Evolutionary conservation across 495 filamentous ascomycete genomes (phyloP).

Genomic region (Annulohypoxylon stygium): DNA sequence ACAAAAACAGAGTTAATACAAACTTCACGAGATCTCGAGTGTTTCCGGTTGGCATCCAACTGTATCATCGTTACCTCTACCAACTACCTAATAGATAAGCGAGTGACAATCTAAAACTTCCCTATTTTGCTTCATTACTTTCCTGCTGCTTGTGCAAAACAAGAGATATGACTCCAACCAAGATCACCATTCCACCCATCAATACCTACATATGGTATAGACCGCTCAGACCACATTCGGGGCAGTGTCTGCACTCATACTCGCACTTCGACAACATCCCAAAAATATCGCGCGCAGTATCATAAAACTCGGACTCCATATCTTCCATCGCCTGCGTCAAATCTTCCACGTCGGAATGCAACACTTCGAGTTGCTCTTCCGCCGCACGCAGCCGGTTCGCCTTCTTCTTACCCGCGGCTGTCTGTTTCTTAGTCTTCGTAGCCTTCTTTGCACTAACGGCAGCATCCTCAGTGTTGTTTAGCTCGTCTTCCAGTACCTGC

Average conservation of each 20-base stretch:
- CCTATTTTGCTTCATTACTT: neutral
- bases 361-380: neutral
- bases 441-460: neutral
- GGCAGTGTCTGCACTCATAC: neutral
- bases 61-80: conserved; percentile 12
- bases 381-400: neutral
- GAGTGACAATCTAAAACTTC: neutral
- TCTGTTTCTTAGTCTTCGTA: neutral
- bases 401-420: neutral
- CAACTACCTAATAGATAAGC: neutral
- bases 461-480: neutral
- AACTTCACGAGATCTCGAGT: neutral
- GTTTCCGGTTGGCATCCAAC: neutral
- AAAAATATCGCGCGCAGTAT: too few species aligned
- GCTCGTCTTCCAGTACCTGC: neutral
- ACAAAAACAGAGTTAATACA: neutral
- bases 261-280: too few species aligned
- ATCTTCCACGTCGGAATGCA: neutral
- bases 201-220: neutral
- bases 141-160: neutral
- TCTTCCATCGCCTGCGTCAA: neutral
- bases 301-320: neutral
- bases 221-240: neutral
- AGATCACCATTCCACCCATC: neutral
- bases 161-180: neutral